Conservation (phyloP, 768 basidiomycete species). For the Calocera viscosa region DNA sequence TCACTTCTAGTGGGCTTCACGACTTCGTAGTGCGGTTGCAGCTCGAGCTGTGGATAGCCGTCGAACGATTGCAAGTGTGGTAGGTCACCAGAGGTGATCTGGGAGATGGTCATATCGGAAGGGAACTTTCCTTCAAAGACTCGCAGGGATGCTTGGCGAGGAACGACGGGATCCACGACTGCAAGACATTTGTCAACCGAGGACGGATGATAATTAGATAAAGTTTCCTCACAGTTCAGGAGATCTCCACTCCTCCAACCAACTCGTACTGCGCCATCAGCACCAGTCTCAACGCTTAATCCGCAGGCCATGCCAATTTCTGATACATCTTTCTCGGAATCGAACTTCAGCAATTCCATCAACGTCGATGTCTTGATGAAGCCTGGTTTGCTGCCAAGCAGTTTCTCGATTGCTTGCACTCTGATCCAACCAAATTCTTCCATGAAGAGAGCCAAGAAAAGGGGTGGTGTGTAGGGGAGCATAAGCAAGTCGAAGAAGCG, state of each 20-base stretch:
- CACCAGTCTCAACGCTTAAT: background rate
- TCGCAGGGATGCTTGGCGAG: background rate
- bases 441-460: background rate
- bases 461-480: background rate
- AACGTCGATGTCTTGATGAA: background rate
- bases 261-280: background rate
- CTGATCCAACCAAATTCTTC: conserved; percentile 1
- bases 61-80: background rate
- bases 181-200: background rate
- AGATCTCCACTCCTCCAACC: background rate
- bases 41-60: background rate
- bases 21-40: background rate
- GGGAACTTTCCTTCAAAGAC: background rate
- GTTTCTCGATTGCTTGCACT: conserved; percentile 3
- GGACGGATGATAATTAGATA: background rate
- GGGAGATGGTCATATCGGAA: background rate
- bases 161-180: background rate
- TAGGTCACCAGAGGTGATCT: background rate
- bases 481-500: conserved; percentile 1
- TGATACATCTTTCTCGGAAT: background rate
- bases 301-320: background rate
- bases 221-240: background rate
- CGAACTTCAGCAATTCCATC: background rate
- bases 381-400: background rate
- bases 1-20: background rate